Conservation (phyloP, 192 early-diverging fungal genomes). For the Entomortierella beljakovae region DNA sequence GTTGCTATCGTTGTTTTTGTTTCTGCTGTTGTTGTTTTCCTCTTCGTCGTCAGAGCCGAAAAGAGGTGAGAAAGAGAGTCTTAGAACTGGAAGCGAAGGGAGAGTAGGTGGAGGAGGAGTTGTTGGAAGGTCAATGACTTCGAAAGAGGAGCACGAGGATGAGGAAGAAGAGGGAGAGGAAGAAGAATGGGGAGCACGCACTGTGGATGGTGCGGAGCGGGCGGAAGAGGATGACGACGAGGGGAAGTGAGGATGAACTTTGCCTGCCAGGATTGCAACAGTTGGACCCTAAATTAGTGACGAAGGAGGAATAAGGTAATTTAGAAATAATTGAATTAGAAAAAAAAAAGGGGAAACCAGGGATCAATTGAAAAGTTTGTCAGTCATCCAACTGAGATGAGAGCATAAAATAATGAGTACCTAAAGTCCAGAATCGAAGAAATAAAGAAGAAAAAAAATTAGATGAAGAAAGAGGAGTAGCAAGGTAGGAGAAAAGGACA, state of each 20-base stretch:
- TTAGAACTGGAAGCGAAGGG: too few species aligned
- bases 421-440: too few species aligned
- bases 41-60: slow-evolving; percentile 17
- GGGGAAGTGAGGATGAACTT: slow-evolving; percentile 15
- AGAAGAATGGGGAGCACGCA: slow-evolving; percentile 1
- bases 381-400: background rate
- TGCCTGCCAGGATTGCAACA: slow-evolving; percentile 41
- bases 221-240: slow-evolving; percentile 19
- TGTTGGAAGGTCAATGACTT: slow-evolving; percentile 26
- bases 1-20: background rate
- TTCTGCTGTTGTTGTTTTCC: background rate
- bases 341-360: background rate
- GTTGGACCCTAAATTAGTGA: slow-evolving; percentile 6
- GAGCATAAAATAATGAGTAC: background rate
- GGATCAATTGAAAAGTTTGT: background rate
- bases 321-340: background rate
- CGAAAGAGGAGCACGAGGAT: slow-evolving; percentile 34
- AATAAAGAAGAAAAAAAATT: background rate
- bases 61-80: slow-evolving; percentile 38
- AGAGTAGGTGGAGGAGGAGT: slow-evolving; percentile 20
- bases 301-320: background rate
- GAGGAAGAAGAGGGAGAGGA: slow-evolving; percentile 18
- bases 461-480: background rate
- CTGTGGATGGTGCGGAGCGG: slow-evolving; percentile 16
- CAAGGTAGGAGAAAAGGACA: background rate